A percentile compares a stretch with the other conserved stretches of the same genome.
Conservation (phyloP, 495 filamentous ascomycete species). For the Tuber borchii region DNA sequence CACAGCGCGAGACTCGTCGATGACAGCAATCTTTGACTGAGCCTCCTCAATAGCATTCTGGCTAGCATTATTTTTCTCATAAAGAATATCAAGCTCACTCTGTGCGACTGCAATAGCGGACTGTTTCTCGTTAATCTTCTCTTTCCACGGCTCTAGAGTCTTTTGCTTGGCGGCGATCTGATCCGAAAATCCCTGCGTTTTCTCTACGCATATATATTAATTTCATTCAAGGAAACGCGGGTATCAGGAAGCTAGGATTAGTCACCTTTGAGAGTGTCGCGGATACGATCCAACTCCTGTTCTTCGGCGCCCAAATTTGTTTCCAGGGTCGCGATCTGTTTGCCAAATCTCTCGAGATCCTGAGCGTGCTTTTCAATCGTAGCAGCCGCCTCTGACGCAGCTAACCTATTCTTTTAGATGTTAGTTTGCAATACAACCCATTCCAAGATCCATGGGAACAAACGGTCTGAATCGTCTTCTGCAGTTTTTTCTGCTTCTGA, state of each 20-base stretch:
- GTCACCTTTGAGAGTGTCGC: conserved; percentile 76
- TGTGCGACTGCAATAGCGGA: conserved; percentile 89
- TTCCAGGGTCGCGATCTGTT: conserved; percentile 67
- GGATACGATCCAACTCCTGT: conserved; percentile 67
- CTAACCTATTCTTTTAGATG: conserved; percentile 49
- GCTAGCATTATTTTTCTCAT: conserved; percentile 79
- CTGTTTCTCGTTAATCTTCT: conserved; percentile 90
- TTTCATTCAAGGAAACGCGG: not conserved
- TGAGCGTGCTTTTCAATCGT: conserved; percentile 66
- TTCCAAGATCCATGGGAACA: not conserved
- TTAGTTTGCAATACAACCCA: not conserved
- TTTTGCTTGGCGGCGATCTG: conserved; percentile 89
- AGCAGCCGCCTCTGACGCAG: conserved; percentile 66
- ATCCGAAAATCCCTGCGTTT: conserved; percentile 89
- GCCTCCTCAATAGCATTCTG: conserved; percentile 75
- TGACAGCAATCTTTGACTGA: conserved; percentile 66
- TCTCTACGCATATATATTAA: conserved; percentile 43
- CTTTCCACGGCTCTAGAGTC: conserved; percentile 90
- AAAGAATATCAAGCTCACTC: conserved; percentile 84
- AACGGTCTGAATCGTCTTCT: conserved; percentile 68
- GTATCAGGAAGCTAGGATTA: not conserved
- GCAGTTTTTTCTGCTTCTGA: conserved; percentile 87
- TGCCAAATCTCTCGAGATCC: conserved; percentile 67
- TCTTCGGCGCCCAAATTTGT: conserved; percentile 69
- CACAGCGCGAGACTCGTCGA: conserved; percentile 59